Evolutionary conservation across 768 basidiomycete genomes (phyloP).

Genomic region (Russula griseocarnosa): DNA sequence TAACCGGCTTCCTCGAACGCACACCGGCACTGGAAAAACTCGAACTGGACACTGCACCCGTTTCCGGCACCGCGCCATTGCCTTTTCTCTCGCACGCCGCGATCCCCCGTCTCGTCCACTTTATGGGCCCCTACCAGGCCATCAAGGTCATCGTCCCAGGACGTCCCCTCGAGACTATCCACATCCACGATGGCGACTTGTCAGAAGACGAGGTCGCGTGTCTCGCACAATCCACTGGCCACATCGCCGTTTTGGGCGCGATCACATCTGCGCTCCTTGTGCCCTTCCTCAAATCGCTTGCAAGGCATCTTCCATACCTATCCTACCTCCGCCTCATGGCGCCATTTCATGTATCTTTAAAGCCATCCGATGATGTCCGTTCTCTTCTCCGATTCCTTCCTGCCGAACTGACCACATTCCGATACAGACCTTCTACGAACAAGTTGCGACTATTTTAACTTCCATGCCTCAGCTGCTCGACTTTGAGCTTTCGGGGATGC

Average conservation of each 20-base stretch:
- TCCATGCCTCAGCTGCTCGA: conserved; percentile 56
- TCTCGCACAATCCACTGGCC: conserved; percentile 49
- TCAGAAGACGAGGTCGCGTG: conserved; percentile 51
- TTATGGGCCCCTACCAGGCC: conserved; percentile 56
- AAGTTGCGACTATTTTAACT: conserved; percentile 54
- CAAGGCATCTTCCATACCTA: conserved; percentile 54
- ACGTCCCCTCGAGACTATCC: conserved; percentile 60
- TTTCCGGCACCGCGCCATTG: conserved; percentile 27
- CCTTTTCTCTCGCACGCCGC: conserved; percentile 34
- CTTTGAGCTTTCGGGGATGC: conserved; percentile 74
- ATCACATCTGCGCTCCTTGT: conserved; percentile 56
- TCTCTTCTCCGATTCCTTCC: conserved; percentile 1
- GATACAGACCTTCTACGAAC: conserved; percentile 55
- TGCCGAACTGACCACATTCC: conserved; percentile 13
- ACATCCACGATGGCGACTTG: conserved; percentile 58
- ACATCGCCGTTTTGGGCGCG: conserved; percentile 54
- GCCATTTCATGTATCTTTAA: conserved; percentile 34
- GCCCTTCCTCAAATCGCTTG: conserved; percentile 53
- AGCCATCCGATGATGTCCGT: conserved; percentile 36
- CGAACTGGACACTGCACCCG: conserved; percentile 44
- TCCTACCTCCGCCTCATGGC: conserved; percentile 64
- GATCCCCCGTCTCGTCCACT: conserved; percentile 48
- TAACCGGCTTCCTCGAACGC: conserved; percentile 55
- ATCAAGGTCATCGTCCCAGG: conserved; percentile 58
- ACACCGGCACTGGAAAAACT: conserved; percentile 55